These are phyloP conservation scores for Cynara cardunculus DNA, from an alignment of 129 eudicot species.

Conservation along the genomic window DNA sequence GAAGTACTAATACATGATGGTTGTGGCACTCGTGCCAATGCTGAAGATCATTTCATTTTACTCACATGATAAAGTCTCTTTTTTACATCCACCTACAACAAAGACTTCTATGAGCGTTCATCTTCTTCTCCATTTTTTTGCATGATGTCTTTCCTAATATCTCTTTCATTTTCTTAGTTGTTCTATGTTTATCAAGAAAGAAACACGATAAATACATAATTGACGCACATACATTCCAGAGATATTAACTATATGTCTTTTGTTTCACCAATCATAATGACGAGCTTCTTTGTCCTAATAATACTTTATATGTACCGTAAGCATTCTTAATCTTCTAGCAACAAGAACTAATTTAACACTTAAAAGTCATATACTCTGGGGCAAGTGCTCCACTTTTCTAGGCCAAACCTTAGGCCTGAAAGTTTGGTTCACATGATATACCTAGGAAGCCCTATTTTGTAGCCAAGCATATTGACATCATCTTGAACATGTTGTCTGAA, in stretches of 20 bases:
- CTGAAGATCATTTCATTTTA: background rate
- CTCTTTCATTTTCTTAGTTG: background rate
- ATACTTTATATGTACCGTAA: background rate
- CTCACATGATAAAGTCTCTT: background rate
- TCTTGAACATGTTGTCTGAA: slow-evolving; percentile 57
- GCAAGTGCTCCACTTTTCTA: background rate
- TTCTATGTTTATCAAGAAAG: background rate
- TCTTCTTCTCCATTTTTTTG: background rate
- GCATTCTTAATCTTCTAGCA: background rate
- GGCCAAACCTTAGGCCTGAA: background rate
- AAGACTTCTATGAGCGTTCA: background rate
- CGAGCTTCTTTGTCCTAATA: background rate
- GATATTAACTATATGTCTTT: background rate
- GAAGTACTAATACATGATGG: background rate
- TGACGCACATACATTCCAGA: background rate
- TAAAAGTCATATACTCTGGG: background rate
- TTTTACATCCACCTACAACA: background rate
- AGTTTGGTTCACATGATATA: slow-evolving; percentile 23
- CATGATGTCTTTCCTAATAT: background rate
- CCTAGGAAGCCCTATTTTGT: slow-evolving; percentile 61
- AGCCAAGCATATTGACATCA: slow-evolving; percentile 48
- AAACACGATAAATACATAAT: background rate
- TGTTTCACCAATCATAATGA: background rate
- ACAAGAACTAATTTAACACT: background rate
- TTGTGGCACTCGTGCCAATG: background rate